Evolutionary conservation across 2,329 filamentous ascomycete genomes (phyloP).

Genomic region (Pseudogymnoascus sp.): DNA sequence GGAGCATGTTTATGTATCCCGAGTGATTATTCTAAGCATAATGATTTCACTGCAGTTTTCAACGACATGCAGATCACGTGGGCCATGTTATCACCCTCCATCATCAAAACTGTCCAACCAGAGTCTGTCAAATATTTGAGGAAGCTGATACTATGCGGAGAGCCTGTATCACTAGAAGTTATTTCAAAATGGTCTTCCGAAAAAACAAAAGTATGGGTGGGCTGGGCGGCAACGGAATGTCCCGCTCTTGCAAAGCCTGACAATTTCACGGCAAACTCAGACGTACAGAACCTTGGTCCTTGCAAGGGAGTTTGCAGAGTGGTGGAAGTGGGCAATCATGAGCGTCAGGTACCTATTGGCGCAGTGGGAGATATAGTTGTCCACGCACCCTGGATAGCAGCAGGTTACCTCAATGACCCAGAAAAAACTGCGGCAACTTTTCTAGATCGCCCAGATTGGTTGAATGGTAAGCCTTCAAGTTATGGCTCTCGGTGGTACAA

Average conservation of each 20-base stretch:
- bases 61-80: slow-evolving; percentile 15
- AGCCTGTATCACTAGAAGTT: not conserved
- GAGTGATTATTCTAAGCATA: slow-evolving; percentile 15
- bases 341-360: slow-evolving; percentile 29
- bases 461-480: not conserved
- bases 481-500: slow-evolving; percentile 20
- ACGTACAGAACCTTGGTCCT: not conserved
- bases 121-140: not conserved
- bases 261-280: not conserved
- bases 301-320: slow-evolving; percentile 23
- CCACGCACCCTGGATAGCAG: slow-evolving; percentile 30
- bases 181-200: not conserved
- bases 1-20: slow-evolving; percentile 18
- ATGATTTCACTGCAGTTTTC: slow-evolving; percentile 17
- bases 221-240: not conserved
- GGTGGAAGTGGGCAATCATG: slow-evolving; percentile 31
- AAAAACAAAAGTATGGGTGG: not conserved
- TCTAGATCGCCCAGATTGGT: slow-evolving; percentile 27
- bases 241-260: not conserved
- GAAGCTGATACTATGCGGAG: not conserved
- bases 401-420: slow-evolving; percentile 34
- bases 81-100: slow-evolving; percentile 11
- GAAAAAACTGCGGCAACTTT: slow-evolving; percentile 31
- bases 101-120: not conserved
- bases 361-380: slow-evolving; percentile 32